A percentile compares a stretch with the other conserved stretches of the same genome.
These are phyloP conservation scores for Oryza glaberrima DNA, from an alignment of 176 grass and related monocot genomes.

Conservation along the genomic window DNA sequence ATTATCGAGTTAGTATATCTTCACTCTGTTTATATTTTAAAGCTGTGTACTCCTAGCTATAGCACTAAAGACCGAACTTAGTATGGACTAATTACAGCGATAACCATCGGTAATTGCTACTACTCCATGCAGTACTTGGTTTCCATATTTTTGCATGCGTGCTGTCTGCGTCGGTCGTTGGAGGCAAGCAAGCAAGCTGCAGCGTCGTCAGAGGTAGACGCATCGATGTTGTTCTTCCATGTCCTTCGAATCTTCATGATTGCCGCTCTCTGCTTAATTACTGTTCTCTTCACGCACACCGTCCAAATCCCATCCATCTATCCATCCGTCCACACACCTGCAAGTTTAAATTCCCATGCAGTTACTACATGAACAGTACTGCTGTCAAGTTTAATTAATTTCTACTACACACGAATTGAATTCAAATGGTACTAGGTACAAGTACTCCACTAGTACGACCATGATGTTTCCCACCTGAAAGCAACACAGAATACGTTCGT, in stretches of 20 bases:
- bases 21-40: too few relatives aligned
- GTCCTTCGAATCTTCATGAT: neutral
- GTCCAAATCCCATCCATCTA: neutral
- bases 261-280: neutral
- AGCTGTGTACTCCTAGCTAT: too few relatives aligned
- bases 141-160: neutral
- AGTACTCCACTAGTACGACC: neutral
- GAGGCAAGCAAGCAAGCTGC: neutral
- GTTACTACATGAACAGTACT: neutral
- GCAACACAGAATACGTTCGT: neutral
- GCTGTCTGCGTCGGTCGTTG: neutral
- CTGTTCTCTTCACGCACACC: neutral
- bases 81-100: neutral
- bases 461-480: neutral
- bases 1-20: too few relatives aligned
- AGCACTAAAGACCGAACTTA: too few relatives aligned
- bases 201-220: neutral
- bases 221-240: neutral
- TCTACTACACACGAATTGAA: neutral
- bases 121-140: neutral
- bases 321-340: neutral
- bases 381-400: neutral
- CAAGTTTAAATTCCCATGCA: too few relatives aligned
- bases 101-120: neutral
- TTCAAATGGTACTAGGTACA: neutral